Percentiles rank a stretch among this genome's conserved stretches.
phyloP scores from a whole-genome alignment of 129 eudicot genomes.

The Helianthus annuus region DNA sequence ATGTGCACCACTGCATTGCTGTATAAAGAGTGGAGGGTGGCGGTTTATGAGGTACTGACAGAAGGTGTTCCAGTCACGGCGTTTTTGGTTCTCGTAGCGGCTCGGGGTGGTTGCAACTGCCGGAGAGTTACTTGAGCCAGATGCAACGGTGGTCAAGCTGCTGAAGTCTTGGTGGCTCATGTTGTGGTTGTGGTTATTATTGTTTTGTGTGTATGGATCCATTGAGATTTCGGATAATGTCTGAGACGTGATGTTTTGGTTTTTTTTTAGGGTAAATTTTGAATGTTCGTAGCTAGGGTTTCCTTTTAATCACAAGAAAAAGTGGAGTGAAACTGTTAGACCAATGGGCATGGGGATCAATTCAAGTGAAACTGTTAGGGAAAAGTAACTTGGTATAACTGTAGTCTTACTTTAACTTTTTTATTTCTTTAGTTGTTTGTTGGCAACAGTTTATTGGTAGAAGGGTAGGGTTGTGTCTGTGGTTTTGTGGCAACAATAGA shows the following conservation, averaged over 20 bases:
- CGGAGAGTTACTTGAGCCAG: conserved; percentile 36
- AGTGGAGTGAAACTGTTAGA: conserved; percentile 16
- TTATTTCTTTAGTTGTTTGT: conserved; percentile 1
- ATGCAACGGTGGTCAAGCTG: conserved; percentile 21
- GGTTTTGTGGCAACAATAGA: not conserved
- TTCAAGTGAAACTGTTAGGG: conserved; percentile 21
- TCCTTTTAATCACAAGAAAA: conserved; percentile 15
- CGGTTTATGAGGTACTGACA: conserved; percentile 76
- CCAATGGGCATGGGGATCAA: no score
- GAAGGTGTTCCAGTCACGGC: conserved; percentile 89
- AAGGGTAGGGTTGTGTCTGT: conserved; percentile 4
- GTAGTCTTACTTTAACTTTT: conserved; percentile 16
- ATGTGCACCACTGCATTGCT: conserved; percentile 77
- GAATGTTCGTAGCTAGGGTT: conserved; percentile 26
- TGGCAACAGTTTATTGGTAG: not conserved
- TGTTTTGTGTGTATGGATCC: conserved; percentile 27
- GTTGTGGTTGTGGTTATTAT: conserved; percentile 1
- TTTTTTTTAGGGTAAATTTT: conserved; percentile 9
- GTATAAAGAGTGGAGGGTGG: conserved; percentile 68
- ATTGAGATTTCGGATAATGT: conserved; percentile 30
- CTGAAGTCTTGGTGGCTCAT: conserved; percentile 8
- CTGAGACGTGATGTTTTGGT: conserved; percentile 27
- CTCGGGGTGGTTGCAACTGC: conserved; percentile 38
- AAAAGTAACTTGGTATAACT: conserved; percentile 5
- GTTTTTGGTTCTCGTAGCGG: conserved; percentile 86